A percentile compares a stretch with the other conserved stretches of the same genome.
These are phyloP conservation scores for Diaporthe australafricana DNA, from an alignment of 2,329 filamentous ascomycete species.

Conservation along the genomic window DNA sequence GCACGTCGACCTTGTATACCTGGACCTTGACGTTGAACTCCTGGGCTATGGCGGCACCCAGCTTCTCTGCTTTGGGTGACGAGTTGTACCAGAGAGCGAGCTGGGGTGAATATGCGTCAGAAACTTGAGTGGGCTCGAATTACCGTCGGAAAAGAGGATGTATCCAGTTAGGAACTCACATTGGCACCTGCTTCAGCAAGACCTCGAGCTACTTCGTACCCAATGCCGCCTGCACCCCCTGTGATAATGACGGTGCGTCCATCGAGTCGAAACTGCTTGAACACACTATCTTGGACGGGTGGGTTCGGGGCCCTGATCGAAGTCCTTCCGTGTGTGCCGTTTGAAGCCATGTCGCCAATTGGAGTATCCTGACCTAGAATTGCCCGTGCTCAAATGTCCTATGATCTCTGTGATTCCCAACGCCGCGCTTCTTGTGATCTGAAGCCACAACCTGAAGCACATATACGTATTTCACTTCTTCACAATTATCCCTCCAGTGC, in stretches of 20 bases:
- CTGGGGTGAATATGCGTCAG: slow-evolving; percentile 25
- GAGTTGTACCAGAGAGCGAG: slow-evolving; percentile 42
- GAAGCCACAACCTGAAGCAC: not conserved
- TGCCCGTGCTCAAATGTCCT: not conserved
- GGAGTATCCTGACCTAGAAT: not conserved
- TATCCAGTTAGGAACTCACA: not conserved
- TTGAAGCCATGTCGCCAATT: not conserved
- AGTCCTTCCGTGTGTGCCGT: slow-evolving; percentile 6
- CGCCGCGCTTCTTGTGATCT: not conserved
- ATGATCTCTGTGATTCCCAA: not conserved
- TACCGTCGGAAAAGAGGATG: not conserved
- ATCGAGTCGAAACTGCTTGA: slow-evolving; percentile 29
- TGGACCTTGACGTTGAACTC: slow-evolving; percentile 38
- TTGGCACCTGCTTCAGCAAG: not conserved
- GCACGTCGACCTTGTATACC: slow-evolving; percentile 39
- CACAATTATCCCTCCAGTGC: not conserved
- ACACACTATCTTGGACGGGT: slow-evolving; percentile 36
- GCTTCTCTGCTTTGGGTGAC: slow-evolving; percentile 36
- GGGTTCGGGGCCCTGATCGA: slow-evolving; percentile 37
- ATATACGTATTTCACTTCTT: not conserved
- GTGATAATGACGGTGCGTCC: not conserved
- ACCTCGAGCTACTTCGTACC: not conserved
- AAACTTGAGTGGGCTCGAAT: not conserved
- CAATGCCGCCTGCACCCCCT: not conserved
- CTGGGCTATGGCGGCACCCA: slow-evolving; percentile 36